Conservation (phyloP, 202 grass and related monocot species). For the Zoysia matrella region DNA sequence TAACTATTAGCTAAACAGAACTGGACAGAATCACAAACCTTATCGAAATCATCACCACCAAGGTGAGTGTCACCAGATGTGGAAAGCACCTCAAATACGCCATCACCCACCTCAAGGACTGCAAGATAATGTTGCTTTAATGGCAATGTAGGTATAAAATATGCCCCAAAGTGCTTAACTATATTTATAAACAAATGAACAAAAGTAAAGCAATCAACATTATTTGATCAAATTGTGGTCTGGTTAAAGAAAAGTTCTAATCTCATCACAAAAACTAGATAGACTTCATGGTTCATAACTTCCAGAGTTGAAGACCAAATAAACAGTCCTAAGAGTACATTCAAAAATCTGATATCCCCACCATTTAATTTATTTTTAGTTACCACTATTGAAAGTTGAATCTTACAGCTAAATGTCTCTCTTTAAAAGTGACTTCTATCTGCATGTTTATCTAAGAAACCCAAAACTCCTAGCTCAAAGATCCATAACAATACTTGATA, state of each 20-base stretch:
- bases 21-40: no score
- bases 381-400: not conserved
- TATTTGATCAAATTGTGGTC: not conserved
- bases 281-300: not conserved
- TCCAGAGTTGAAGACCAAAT: not conserved
- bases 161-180: not conserved
- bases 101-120: constrained; percentile 78
- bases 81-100: no score
- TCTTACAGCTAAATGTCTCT: constrained; percentile 6
- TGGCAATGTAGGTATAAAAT: not conserved
- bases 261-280: not conserved
- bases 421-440: constrained; percentile 2
- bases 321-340: not conserved
- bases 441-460: constrained; percentile 11
- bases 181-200: not conserved
- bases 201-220: not conserved
- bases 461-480: not conserved
- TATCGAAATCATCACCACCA: no score
- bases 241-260: not conserved
- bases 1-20: no score
- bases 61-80: no score
- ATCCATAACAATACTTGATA: constrained; percentile 7
- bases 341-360: not conserved
- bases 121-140: constrained; percentile 40
- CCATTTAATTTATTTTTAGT: not conserved